Percentiles rank a stretch among this genome's conserved stretches.
These are phyloP conservation scores for Verticillium dahliae DNA, from an alignment of 2,329 filamentous ascomycete species.

Conservation along the genomic window DNA sequence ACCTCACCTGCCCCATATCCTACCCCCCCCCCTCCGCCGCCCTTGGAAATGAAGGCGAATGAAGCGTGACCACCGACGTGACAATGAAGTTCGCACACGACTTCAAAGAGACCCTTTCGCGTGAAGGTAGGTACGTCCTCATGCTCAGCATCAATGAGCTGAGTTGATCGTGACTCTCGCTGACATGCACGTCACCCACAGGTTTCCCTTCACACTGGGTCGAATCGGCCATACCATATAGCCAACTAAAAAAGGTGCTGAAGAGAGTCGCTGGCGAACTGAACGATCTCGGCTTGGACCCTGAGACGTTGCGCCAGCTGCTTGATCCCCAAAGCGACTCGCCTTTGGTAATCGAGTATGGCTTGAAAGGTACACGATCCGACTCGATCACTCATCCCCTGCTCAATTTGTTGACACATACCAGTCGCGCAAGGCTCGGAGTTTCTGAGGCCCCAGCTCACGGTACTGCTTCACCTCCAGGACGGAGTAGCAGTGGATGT, in stretches of 20 bases:
- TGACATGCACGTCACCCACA: conserved; percentile 11
- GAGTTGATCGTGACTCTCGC: not conserved
- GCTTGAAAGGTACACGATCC: conserved; percentile 40
- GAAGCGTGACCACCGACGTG: not conserved
- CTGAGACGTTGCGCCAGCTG: conserved; percentile 61
- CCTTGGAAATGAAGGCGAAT: not conserved
- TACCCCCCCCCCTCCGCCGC: conserved; percentile 3
- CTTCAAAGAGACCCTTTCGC: conserved; percentile 63
- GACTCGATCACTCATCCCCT: not conserved
- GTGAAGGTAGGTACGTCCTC: conserved; percentile 38
- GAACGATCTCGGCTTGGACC: conserved; percentile 62
- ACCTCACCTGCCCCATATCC: not conserved
- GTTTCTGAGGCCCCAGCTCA: conserved; percentile 59
- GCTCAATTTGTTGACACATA: not conserved
- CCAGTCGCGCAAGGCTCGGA: conserved; percentile 31
- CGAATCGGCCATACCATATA: conserved; percentile 73
- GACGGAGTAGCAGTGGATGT: conserved; percentile 65
- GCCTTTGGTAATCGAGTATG: conserved; percentile 44
- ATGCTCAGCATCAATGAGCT: not conserved
- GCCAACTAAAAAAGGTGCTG: conserved; percentile 82
- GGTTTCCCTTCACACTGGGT: conserved; percentile 70
- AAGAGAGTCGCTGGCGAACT: conserved; percentile 73
- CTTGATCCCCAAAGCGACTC: conserved; percentile 44
- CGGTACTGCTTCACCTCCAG: conserved; percentile 60
- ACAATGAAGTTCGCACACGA: conserved; percentile 82